Percentiles rank a stretch among this genome's conserved stretches.
These are phyloP conservation scores for Colletotrichum tofieldiae DNA, from an alignment of 2,329 filamentous ascomycete genomes.

Conservation along the genomic window DNA sequence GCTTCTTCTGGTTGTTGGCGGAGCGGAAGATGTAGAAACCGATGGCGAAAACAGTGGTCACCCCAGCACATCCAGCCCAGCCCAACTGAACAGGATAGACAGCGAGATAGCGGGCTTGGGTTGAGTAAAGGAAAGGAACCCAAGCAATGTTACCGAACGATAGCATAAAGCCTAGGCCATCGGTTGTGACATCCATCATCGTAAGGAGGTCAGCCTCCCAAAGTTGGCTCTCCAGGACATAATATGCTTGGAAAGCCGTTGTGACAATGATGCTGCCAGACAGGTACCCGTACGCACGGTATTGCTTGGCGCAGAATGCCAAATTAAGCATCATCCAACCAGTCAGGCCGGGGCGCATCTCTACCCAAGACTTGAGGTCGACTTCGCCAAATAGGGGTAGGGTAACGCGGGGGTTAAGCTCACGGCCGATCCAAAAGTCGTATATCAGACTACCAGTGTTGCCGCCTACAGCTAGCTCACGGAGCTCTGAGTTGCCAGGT, in stretches of 20 bases:
- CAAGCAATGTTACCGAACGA: slow-evolving; percentile 81
- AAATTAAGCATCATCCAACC: slow-evolving; percentile 80
- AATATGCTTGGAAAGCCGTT: slow-evolving; percentile 76
- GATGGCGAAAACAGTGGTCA: slow-evolving; percentile 70
- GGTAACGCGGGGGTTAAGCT: slow-evolving; percentile 78
- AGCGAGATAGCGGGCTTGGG: slow-evolving; percentile 79
- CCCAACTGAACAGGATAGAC: slow-evolving; percentile 79
- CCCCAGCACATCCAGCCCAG: slow-evolving; percentile 65
- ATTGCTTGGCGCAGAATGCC: slow-evolving; percentile 78
- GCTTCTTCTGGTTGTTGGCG: slow-evolving; percentile 82
- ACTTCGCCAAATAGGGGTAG: slow-evolving; percentile 77
- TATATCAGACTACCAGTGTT: slow-evolving; percentile 63
- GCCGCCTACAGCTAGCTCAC: slow-evolving; percentile 78
- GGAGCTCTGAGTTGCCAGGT: slow-evolving; percentile 70
- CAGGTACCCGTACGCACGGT: slow-evolving; percentile 75
- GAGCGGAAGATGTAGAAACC: slow-evolving; percentile 82
- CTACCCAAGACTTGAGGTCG: slow-evolving; percentile 80
- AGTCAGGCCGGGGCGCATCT: slow-evolving; percentile 79
- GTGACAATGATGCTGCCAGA: slow-evolving; percentile 79
- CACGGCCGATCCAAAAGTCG: slow-evolving; percentile 86
- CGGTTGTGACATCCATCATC: slow-evolving; percentile 82
- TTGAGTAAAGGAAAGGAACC: slow-evolving; percentile 80
- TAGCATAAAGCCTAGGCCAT: slow-evolving; percentile 84
- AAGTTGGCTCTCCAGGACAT: slow-evolving; percentile 78
- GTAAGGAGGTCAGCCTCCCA: slow-evolving; percentile 81